Percentiles rank a stretch among this genome's conserved stretches.
Conservation (phyloP, 495 filamentous ascomycete genomes). For the Talaromyces liani region DNA sequence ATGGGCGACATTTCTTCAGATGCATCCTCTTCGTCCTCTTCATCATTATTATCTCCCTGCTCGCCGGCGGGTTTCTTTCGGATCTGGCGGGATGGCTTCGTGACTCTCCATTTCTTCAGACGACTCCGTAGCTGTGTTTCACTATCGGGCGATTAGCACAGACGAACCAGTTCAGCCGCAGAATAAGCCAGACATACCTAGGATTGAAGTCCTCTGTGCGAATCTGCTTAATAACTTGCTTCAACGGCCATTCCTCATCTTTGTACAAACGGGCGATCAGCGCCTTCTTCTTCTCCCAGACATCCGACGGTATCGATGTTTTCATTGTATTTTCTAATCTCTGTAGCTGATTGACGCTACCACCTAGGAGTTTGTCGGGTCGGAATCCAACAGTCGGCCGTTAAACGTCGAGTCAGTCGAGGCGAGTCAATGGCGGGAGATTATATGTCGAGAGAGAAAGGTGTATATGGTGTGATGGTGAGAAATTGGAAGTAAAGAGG, state of each 20-base stretch:
- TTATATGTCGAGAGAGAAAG: background rate
- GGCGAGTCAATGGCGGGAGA: background rate
- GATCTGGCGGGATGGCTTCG: constrained; percentile 40
- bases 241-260: constrained; percentile 43
- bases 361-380: background rate
- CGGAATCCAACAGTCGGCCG: background rate
- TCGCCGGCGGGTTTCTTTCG: constrained; percentile 33
- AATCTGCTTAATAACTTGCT: constrained; percentile 43
- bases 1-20: constrained; percentile 5
- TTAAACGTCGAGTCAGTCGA: background rate
- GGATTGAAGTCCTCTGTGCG: constrained; percentile 42
- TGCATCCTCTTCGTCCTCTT: constrained; percentile 6
- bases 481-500: background rate
- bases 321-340: constrained; percentile 25
- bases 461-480: background rate
- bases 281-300: constrained; percentile 44
- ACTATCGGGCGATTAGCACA: constrained; percentile 14
- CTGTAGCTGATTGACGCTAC: background rate
- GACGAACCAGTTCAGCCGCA: background rate
- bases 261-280: constrained; percentile 41
- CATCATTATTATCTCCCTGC: constrained; percentile 19
- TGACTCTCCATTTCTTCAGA: constrained; percentile 43
- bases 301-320: constrained; percentile 39
- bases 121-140: constrained; percentile 42
- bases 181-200: constrained; percentile 21